These are phyloP conservation scores for Zygnema cylindricum DNA, from an alignment of 139 green algal species.

Conservation along the genomic window DNA sequence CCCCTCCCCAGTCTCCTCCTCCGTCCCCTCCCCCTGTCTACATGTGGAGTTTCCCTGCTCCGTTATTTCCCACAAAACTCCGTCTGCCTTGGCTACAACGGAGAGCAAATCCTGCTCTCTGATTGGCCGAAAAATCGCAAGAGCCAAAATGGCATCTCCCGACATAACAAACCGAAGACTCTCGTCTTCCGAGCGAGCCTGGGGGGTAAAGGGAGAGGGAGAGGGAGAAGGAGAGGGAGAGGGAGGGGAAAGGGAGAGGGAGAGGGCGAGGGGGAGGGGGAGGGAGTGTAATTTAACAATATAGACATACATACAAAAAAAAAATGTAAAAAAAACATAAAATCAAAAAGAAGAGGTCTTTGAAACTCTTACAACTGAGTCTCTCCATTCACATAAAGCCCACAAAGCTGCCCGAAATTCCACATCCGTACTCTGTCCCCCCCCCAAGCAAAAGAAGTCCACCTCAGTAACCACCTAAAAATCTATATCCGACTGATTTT, in stretches of 20 bases:
- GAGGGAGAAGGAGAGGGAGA: slow-evolving; percentile 7
- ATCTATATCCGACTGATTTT: no score
- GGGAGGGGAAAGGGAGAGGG: no score
- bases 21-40: not conserved
- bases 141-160: slow-evolving; percentile 34
- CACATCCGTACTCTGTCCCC: not conserved
- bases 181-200: slow-evolving; percentile 54
- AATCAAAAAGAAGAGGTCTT: slow-evolving; percentile 12
- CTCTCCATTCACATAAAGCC: slow-evolving; percentile 26
- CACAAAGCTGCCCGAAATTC: slow-evolving; percentile 28
- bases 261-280: no score
- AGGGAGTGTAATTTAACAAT: no score
- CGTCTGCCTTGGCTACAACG: not conserved
- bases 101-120: slow-evolving; percentile 23
- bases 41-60: not conserved
- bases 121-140: not conserved
- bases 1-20: not conserved
- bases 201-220: not conserved
- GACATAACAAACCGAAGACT: slow-evolving; percentile 48
- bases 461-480: no score
- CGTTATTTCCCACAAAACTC: not conserved
- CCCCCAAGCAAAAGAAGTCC: no score
- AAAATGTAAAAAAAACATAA: not conserved
- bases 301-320: no score
- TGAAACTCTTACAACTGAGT: not conserved